These are phyloP conservation scores for Saturnispora galanensis DNA, from an alignment of 805 yeast genomes.

Conservation along the genomic window DNA sequence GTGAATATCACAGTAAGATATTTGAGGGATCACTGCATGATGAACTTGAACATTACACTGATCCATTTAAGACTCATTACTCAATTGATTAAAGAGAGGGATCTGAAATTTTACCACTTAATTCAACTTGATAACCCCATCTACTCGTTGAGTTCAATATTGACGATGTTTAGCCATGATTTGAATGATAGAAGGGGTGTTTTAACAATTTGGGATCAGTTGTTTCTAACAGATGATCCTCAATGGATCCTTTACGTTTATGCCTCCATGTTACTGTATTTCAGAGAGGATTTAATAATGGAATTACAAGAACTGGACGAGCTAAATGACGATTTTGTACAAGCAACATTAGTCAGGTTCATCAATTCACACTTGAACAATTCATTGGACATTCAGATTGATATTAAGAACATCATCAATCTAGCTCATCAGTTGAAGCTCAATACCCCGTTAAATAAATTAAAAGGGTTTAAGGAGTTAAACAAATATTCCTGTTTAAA, in stretches of 20 bases:
- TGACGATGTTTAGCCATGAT: constrained; percentile 77
- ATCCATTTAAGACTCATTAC: constrained; percentile 62
- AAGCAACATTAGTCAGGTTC: constrained; percentile 21
- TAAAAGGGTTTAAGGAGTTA: constrained; percentile 5
- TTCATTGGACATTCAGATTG: constrained; percentile 18
- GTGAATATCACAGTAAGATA: constrained; percentile 49
- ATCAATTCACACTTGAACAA: constrained; percentile 21
- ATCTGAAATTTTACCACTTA: constrained; percentile 32
- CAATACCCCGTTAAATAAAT: constrained; percentile 7
- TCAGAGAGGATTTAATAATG: constrained; percentile 34
- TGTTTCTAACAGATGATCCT: constrained; percentile 49
- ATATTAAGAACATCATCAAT: constrained; percentile 21
- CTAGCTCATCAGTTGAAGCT: constrained; percentile 11
- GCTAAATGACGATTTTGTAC: constrained; percentile 14
- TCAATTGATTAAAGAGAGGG: constrained; percentile 40
- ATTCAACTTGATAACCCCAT: constrained; percentile 41
- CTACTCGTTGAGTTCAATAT: constrained; percentile 65
- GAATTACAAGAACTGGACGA: constrained; percentile 23
- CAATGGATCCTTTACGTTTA: constrained; percentile 50
- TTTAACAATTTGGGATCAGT: constrained; percentile 57
- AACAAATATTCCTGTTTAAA: constrained; percentile 19
- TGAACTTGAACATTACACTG: constrained; percentile 54
- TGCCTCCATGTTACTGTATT: constrained; percentile 39
- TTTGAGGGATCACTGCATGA: constrained; percentile 79
- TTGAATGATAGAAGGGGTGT: constrained; percentile 38